Conservation (phyloP, 805 yeast genomes). For the Candida orba region DNA sequence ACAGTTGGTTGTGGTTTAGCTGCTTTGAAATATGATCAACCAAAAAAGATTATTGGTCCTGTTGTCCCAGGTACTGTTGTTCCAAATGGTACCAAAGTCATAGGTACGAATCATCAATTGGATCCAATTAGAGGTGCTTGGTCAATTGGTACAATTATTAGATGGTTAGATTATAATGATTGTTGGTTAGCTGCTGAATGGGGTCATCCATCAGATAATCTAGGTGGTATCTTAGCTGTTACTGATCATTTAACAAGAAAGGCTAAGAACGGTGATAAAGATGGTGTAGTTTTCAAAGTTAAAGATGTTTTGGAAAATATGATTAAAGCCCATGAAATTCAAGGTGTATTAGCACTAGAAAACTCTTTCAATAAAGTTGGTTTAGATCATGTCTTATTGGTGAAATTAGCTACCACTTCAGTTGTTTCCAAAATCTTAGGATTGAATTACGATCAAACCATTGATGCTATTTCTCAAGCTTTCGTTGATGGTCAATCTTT, state of each 20-base stretch:
- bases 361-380: constrained; percentile 56
- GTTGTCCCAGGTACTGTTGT: constrained; percentile 50
- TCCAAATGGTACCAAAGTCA: constrained; percentile 48
- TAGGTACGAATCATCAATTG: constrained; percentile 42
- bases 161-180: constrained; percentile 58
- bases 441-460: constrained; percentile 40
- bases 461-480: constrained; percentile 51
- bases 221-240: constrained; percentile 53
- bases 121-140: constrained; percentile 57
- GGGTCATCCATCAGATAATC: constrained; percentile 61
- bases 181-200: constrained; percentile 67
- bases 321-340: constrained; percentile 60
- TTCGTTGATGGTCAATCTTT: constrained; percentile 54
- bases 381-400: constrained; percentile 51
- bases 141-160: constrained; percentile 46
- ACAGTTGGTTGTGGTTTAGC: constrained; percentile 57
- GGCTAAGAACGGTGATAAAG: constrained; percentile 32
- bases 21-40: constrained; percentile 46
- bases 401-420: constrained; percentile 55
- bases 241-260: constrained; percentile 48
- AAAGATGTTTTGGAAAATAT: constrained; percentile 46
- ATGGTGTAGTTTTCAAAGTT: constrained; percentile 38
- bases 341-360: constrained; percentile 51
- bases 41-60: constrained; percentile 42
- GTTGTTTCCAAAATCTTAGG: constrained; percentile 52